A percentile compares a stretch with the other conserved stretches of the same genome.
Conservation (phyloP, 1,284 basidiomycete genomes). For the Cryptococcus amylolentus region DNA sequence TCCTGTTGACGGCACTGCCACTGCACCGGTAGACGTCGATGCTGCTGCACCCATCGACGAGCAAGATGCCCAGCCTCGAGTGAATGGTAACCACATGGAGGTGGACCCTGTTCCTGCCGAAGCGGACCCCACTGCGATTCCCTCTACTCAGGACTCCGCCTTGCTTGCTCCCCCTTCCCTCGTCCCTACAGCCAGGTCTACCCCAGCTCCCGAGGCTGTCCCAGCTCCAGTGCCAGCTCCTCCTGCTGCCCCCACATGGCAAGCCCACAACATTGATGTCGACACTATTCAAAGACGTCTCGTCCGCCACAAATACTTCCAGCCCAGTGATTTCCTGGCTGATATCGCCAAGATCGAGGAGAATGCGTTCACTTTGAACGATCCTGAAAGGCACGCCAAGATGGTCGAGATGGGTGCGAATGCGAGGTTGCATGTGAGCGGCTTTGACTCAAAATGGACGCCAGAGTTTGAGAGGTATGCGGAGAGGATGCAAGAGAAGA, state of each 20-base stretch:
- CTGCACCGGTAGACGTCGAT: background rate
- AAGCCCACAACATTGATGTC: conserved; percentile 72
- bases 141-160: background rate
- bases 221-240: background rate
- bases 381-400: conserved; percentile 71
- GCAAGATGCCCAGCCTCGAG: background rate
- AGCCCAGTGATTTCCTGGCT: conserved; percentile 78
- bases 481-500: conserved; percentile 67
- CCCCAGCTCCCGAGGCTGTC: background rate
- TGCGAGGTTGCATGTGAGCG: conserved; percentile 73
- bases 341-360: conserved; percentile 86
- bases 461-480: conserved; percentile 88
- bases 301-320: conserved; percentile 82
- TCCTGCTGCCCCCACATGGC: conserved; percentile 23
- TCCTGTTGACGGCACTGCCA: background rate
- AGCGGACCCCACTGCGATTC: background rate
- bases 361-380: conserved; percentile 71
- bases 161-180: background rate
- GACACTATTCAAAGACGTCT: conserved; percentile 86
- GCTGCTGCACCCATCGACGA: background rate
- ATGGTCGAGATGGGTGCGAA: conserved; percentile 88
- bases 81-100: background rate
- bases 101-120: background rate
- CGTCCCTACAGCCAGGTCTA: background rate
- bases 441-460: conserved; percentile 78